Conservation (phyloP, 805 yeast species). For the Candida endomychidarum region DNA sequence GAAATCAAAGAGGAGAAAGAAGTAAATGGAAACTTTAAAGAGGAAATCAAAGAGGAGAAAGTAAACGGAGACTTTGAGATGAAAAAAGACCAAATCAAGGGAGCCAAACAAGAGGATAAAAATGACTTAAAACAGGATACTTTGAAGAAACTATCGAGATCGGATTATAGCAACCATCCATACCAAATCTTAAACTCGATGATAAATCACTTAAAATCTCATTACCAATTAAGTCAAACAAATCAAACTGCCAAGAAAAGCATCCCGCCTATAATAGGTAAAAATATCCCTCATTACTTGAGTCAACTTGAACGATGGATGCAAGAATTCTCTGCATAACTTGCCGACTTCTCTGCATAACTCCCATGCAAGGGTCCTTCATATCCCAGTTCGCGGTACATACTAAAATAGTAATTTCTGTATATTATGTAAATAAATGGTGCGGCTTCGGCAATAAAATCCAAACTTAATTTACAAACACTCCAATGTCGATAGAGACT, state of each 20-base stretch:
- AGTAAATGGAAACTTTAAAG: neutral
- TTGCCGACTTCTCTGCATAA: too few species aligned
- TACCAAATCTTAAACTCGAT: slow-evolving; percentile 8
- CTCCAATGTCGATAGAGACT: too few species aligned
- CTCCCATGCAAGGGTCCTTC: too few species aligned
- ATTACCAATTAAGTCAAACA: slow-evolving; percentile 32
- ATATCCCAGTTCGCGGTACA: too few species aligned
- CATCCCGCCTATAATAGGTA: slow-evolving; percentile 36
- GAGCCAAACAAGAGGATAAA: neutral
- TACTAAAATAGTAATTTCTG: too few species aligned
- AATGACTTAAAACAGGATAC: neutral
- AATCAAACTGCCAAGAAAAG: slow-evolving; percentile 31
- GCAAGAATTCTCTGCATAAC: too few species aligned
- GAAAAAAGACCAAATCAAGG: neutral
- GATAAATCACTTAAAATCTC: slow-evolving; percentile 27
- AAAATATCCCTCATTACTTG: neutral
- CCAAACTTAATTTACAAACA: too few species aligned
- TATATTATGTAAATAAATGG: too few species aligned
- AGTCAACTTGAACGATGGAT: neutral
- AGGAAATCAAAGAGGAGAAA: too few species aligned
- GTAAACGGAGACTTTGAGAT: neutral
- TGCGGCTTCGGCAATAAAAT: too few species aligned
- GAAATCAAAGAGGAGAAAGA: slow-evolving; percentile 4
- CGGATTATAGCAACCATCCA: too few species aligned
- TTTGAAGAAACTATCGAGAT: too few species aligned